These are phyloP conservation scores for Teratosphaeria viscida DNA, from an alignment of 2,329 filamentous ascomycete genomes.

Conservation along the genomic window DNA sequence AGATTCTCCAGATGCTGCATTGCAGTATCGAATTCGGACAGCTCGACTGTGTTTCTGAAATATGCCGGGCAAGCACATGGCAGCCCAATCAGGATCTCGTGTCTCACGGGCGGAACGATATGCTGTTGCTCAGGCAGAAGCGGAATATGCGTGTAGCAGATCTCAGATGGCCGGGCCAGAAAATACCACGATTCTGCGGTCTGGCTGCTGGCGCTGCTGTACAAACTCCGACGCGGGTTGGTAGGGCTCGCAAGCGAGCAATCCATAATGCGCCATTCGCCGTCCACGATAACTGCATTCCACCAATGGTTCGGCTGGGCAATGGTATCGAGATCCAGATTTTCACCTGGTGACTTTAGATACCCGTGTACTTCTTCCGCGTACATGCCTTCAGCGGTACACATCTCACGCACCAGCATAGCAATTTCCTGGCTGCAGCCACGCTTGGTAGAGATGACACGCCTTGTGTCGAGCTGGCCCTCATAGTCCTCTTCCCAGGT, in stretches of 20 bases:
- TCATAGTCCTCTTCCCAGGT: conserved; percentile 93
- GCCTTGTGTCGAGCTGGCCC: conserved; percentile 68
- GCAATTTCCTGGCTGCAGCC: conserved; percentile 87
- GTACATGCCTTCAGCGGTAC: conserved; percentile 73
- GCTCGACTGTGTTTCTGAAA: conserved; percentile 69
- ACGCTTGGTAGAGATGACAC: conserved; percentile 73
- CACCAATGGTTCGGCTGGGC: conserved; percentile 94
- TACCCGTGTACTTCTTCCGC: conserved; percentile 83
- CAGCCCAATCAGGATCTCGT: conserved; percentile 75
- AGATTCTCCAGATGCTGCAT: conserved; percentile 77
- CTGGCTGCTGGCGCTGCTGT: conserved; percentile 60
- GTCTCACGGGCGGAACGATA: conserved; percentile 75
- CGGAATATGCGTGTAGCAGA: conserved; percentile 93
- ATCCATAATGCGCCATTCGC: conserved; percentile 94
- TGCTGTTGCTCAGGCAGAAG: conserved; percentile 83
- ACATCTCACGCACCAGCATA: conserved; percentile 85
- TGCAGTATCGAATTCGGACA: conserved; percentile 86
- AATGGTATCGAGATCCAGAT: conserved; percentile 67
- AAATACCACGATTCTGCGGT: conserved; percentile 88
- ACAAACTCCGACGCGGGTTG: conserved; percentile 67
- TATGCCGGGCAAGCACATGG: conserved; percentile 79
- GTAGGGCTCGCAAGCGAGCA: conserved; percentile 86
- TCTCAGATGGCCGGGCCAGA: conserved; percentile 73
- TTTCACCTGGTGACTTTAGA: conserved; percentile 79
- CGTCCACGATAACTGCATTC: conserved; percentile 88